Base-by-base conservation (phyloP, 768 basidiomycete species). In the Lyophyllum shimeji region DNA sequence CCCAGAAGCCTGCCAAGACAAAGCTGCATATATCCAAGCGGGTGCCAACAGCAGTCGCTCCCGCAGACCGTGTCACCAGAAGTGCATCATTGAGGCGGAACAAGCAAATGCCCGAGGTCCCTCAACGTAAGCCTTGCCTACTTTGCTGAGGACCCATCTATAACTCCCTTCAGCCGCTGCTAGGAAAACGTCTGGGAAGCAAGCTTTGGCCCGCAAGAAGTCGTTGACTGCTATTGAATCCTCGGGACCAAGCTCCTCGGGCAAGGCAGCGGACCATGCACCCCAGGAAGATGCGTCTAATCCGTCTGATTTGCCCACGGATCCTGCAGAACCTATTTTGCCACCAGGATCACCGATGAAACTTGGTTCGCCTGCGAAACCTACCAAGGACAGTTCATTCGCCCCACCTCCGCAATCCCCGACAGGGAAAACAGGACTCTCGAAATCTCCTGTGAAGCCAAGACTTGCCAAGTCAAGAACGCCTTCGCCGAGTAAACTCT, bases 281-380 rank as follows among this genome's bases (percentile, higher is more conserved):
- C 29, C 23, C 50, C 43, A 37, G 34, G 64, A 69, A 15, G 58
- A 39, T 29, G 9, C 23, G 15, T 60, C 63, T 20, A 57, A 50
- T 44, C 45, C 57, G 1, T 57, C 63, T 23, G 60, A 62, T 24
- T 24, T 57, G 7, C 39, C 53, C 5, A 57, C 60, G 17, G 60
- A 57, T 46, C 31, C 56, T 17, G 46, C 44, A 17, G 58, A 45
- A 15, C 15, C 46, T 11, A 9, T 17, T 11, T 39, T 67, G 23
- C 61, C 63, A 2, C 67, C 69, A 29, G 69, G 71, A 44, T 74
- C 74, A 17, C 69, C 72, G 9, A 72, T 72, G 68, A 69, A 64
- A 48, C 49, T 66, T n/a, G 63, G 57, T 24, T 71, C 72, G 11
- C 72, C 73, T 7, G 45, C 43, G 8, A 65, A 60, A 53, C 55